These are phyloP conservation scores for Phytophthora tubulina DNA, from an alignment of 352 stramenopile genomes.

Conservation along the genomic window DNA sequence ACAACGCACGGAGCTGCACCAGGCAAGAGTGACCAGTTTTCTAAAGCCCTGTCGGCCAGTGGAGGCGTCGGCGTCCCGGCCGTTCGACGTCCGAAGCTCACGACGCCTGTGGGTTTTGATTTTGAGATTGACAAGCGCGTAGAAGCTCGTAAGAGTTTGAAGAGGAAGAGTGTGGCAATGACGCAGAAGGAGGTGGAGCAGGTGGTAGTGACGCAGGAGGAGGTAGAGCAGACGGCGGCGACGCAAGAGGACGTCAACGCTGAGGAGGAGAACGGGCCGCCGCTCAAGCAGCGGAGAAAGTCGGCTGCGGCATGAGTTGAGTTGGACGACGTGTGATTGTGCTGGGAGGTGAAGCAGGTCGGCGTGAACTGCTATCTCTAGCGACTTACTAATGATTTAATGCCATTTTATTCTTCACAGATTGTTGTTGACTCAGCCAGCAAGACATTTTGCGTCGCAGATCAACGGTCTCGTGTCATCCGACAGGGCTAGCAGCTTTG, in stretches of 20 bases:
- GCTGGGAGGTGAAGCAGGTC: slow-evolving; percentile 7
- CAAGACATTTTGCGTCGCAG: slow-evolving; percentile 8
- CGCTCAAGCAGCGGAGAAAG: slow-evolving; percentile 36
- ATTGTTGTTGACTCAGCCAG: slow-evolving; percentile 5
- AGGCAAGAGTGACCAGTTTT: slow-evolving; percentile 55
- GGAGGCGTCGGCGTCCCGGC: slow-evolving; percentile 75
- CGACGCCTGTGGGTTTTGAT: slow-evolving; percentile 69
- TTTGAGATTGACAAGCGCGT: slow-evolving; percentile 79
- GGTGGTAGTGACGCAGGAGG: neutral
- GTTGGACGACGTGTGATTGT: slow-evolving; percentile 10
- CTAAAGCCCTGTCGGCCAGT: slow-evolving; percentile 61
- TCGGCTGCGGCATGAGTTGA: slow-evolving; percentile 30
- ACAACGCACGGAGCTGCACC: slow-evolving; percentile 53
- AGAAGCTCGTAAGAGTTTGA: slow-evolving; percentile 37
- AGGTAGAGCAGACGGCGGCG: too few species aligned
- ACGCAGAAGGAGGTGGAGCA: slow-evolving; percentile 8
- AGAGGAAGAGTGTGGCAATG: slow-evolving; percentile 43
- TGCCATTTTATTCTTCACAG: slow-evolving; percentile 19
- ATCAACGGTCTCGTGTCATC: slow-evolving; percentile 2
- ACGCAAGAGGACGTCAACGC: slow-evolving; percentile 14
- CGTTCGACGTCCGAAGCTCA: slow-evolving; percentile 73
- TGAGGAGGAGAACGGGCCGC: slow-evolving; percentile 21
- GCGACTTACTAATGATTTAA: slow-evolving; percentile 42
- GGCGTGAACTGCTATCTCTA: neutral
- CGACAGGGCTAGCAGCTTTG: slow-evolving; percentile 11